Evolutionary conservation across 2,329 filamentous ascomycete species (phyloP), one percentile per base, ranked within the genome.

Genomic region (Beauveria australis): DNA sequence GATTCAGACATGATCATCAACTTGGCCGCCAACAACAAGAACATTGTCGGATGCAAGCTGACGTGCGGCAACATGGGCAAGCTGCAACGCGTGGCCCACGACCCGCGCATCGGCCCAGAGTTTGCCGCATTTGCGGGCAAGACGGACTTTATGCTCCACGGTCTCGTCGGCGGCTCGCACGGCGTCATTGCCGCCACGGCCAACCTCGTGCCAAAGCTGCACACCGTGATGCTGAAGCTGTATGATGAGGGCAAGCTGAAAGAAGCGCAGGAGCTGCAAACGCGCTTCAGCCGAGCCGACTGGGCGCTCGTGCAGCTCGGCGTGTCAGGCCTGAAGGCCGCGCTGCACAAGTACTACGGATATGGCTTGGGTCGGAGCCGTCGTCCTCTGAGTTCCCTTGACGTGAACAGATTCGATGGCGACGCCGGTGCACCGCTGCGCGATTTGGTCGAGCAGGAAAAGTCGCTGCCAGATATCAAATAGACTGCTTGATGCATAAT

Each of bases 11-110:
- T 75, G 49, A 81, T 88, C 68, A 75, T 81, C 58, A 74, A 77
- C 63, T 75, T 88, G 41, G 76, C 82, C 18, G 54, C 14, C 64
- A 75, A 78, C 66, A 70, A 77, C 62, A 75, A 79, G 56, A 87
- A 87, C 67, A 82, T 88, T 58, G 79, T 84, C 49, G 85, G 85
- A 46, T 83, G 82, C 67, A 88, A 88, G 72, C 75, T 87, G 55
- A 87, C 84, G 9, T 86, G 83, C 65, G 85, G 84, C 16, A 87
- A 87, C 71, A 86, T 83, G 47, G 84, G 84, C 46, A 87, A 87
- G 69, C 76, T 87, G 47, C 75, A 76, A 24, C 72, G 73, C 70
- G 76, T 78, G 66, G 82, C 70, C 62, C 71, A 82, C 60, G 79
- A 72, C 33, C 49, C 70, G 69, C 1, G 49, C 41, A 48, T 59